phyloP scores from a whole-genome alignment of 1,284 basidiomycete species.

The Meripilus lineatus region DNA sequence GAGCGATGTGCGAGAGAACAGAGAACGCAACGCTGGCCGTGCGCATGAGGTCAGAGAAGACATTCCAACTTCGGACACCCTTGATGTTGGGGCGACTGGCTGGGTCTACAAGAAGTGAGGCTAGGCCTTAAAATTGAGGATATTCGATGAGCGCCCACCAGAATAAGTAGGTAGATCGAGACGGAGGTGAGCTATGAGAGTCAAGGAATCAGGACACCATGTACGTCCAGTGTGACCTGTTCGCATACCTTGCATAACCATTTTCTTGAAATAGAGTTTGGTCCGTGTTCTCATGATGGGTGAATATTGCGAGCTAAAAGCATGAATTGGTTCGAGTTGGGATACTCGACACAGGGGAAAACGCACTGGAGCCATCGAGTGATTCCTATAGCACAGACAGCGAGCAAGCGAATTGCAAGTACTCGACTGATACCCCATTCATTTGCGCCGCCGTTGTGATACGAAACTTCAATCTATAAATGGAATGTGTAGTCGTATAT shows the following conservation, averaged over 20 bases:
- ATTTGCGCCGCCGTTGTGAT: background rate
- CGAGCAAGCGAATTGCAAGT: background rate
- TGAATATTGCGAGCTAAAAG: background rate
- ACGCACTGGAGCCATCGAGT: background rate
- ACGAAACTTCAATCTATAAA: background rate
- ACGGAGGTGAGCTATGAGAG: background rate
- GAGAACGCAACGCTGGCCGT: background rate
- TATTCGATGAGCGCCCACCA: background rate
- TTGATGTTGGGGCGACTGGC: background rate
- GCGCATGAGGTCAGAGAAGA: background rate
- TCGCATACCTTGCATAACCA: background rate
- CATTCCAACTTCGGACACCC: background rate
- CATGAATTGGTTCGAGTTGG: background rate
- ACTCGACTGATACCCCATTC: background rate
- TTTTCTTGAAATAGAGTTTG: background rate
- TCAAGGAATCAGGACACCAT: background rate
- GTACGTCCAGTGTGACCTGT: background rate
- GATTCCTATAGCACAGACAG: background rate
- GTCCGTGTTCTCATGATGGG: background rate
- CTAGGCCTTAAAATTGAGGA: background rate
- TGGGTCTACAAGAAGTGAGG: too few relatives aligned
- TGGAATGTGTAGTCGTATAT: background rate
- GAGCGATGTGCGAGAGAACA: conserved; percentile 1
- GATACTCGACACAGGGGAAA: background rate
- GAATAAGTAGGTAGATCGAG: background rate